Conservation (phyloP, 352 stramenopile genomes). For the Globisporangium megalacanthum region DNA sequence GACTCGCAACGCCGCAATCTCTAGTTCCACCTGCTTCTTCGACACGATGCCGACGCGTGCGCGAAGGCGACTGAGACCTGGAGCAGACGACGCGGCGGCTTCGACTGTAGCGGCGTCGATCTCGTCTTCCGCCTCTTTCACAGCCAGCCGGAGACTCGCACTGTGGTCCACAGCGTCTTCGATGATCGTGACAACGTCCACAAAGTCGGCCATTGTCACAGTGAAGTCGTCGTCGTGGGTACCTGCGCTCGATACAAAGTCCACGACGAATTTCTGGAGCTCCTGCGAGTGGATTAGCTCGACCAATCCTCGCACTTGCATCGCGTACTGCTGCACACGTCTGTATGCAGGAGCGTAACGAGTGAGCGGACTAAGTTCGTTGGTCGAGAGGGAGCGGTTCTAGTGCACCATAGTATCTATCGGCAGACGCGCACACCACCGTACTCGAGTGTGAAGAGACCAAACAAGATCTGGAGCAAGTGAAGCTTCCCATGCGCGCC, state of each 20-base stretch:
- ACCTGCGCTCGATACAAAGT: slow-evolving; percentile 34
- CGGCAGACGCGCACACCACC: slow-evolving; percentile 7
- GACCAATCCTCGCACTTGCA: slow-evolving; percentile 36
- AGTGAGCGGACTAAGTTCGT: background rate
- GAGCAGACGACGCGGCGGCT: slow-evolving; percentile 6
- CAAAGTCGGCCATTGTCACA: slow-evolving; percentile 36
- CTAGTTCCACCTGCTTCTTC: slow-evolving; percentile 49
- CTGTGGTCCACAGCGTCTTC: slow-evolving; percentile 52
- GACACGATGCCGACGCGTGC: slow-evolving; percentile 44
- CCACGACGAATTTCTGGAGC: slow-evolving; percentile 56
- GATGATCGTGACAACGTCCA: slow-evolving; percentile 48
- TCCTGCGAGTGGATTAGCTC: slow-evolving; percentile 32
- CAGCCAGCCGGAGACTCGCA: slow-evolving; percentile 30
- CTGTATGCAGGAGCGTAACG: slow-evolving; percentile 2
- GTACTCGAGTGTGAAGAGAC: slow-evolving; percentile 53
- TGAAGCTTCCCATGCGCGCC: slow-evolving; percentile 32
- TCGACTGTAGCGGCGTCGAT: slow-evolving; percentile 34
- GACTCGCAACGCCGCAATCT: slow-evolving; percentile 38
- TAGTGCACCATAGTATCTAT: too few relatives aligned
- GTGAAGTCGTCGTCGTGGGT: slow-evolving; percentile 17
- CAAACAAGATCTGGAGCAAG: slow-evolving; percentile 51
- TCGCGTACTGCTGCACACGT: slow-evolving; percentile 30
- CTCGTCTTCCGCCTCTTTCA: slow-evolving; percentile 54
- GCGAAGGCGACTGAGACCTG: slow-evolving; percentile 26
- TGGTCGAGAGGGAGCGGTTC: background rate